Percentiles rank a stretch among this genome's conserved stretches.
phyloP scores from a whole-genome alignment of 129 eudicot species.

The Rutidosis leptorrhynchoides region DNA sequence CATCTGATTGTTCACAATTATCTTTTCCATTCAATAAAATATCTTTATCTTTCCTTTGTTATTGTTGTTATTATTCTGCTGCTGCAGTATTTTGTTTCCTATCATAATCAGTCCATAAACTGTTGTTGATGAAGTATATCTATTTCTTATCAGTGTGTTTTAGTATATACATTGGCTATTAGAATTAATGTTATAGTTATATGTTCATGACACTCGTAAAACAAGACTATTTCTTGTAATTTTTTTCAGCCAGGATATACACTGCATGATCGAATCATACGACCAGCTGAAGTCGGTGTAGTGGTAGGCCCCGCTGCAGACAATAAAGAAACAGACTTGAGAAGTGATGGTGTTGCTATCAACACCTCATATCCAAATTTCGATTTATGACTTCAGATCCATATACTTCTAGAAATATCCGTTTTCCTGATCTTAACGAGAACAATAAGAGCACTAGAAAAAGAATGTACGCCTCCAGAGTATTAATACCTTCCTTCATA shows the following conservation, averaged over 20 bases:
- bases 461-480: neutral
- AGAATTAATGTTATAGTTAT: neutral
- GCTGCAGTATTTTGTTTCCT: too few species aligned
- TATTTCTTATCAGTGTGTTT: too few species aligned
- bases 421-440: conserved; percentile 1
- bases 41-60: too few species aligned
- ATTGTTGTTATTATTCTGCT: too few species aligned
- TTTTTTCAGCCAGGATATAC: conserved; percentile 28
- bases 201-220: neutral
- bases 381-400: neutral
- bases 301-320: conserved; percentile 3
- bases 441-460: neutral
- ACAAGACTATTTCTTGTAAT: conserved; percentile 8
- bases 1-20: too few species aligned
- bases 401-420: neutral
- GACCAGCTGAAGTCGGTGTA: conserved; percentile 37
- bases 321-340: conserved; percentile 15
- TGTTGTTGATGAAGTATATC: too few species aligned
- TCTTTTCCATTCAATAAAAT: too few species aligned
- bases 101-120: too few species aligned
- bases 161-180: neutral
- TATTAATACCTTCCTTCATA: neutral
- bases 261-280: conserved; percentile 37
- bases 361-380: neutral
- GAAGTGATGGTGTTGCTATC: too few species aligned